phyloP scores from a whole-genome alignment of 805 yeast species.

The Wickerhamiella hasegawae region DNA sequence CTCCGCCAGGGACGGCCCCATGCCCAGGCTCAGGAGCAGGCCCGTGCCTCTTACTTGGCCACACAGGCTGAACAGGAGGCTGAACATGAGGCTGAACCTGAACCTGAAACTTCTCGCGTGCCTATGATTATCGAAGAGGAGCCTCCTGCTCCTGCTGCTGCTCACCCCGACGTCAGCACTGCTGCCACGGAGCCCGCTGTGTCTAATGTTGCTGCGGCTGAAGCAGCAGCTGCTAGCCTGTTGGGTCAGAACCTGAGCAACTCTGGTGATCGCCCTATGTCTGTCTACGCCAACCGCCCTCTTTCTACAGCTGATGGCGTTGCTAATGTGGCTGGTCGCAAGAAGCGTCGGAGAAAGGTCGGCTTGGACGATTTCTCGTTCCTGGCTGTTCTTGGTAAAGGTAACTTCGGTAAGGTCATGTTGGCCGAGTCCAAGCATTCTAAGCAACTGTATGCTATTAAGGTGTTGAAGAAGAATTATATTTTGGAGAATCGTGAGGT shows the following conservation, averaged over 20 bases:
- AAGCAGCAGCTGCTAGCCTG: not conserved
- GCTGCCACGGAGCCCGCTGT: not conserved
- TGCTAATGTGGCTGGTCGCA: conserved; percentile 27
- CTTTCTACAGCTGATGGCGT: too few relatives aligned
- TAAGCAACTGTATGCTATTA: conserved; percentile 76
- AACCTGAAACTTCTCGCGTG: not conserved
- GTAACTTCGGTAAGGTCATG: conserved; percentile 98
- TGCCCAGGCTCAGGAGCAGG: not conserved
- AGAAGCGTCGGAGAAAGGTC: conserved; percentile 31
- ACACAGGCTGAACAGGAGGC: not conserved
- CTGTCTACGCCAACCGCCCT: too few relatives aligned
- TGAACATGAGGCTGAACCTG: not conserved
- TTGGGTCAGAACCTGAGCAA: too few relatives aligned
- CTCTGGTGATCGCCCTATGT: too few relatives aligned
- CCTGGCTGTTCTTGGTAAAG: conserved; percentile 90
- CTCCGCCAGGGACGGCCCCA: not conserved
- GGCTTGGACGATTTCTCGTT: conserved; percentile 93
- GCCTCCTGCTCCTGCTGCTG: not conserved
- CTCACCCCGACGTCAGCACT: not conserved
- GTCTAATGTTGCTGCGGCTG: not conserved
- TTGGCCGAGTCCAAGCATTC: conserved; percentile 84
- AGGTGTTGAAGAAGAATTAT: conserved; percentile 90
- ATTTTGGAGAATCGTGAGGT: conserved; percentile 93
- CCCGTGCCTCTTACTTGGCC: not conserved
- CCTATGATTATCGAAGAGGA: not conserved